These are phyloP conservation scores for Pilasporangium apinafurcum DNA, from an alignment of 352 stramenopile species.

Conservation along the genomic window DNA sequence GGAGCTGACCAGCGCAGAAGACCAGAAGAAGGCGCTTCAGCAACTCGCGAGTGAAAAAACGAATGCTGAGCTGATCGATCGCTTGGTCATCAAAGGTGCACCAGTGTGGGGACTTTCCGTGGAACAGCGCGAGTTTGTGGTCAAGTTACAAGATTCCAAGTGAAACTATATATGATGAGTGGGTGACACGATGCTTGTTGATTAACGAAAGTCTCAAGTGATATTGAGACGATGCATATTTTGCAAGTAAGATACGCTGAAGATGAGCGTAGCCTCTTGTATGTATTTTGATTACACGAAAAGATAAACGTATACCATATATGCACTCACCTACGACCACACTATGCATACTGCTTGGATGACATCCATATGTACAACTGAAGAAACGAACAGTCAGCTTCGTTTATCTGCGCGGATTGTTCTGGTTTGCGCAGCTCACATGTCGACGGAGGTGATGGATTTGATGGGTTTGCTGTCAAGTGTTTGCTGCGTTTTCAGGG, in stretches of 20 bases:
- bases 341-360: neutral
- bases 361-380: conserved; percentile 4
- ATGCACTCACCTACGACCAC: neutral
- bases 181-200: too few species aligned
- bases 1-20: conserved; percentile 21
- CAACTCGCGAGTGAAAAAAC: conserved; percentile 31
- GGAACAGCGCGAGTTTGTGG: conserved; percentile 66
- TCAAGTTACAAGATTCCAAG: conserved; percentile 28
- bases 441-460: conserved; percentile 7
- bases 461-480: conserved; percentile 4
- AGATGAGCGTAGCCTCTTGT: too few species aligned
- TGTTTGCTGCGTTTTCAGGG: too few species aligned
- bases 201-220: too few species aligned
- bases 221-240: too few species aligned
- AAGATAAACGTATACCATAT: conserved; percentile 1
- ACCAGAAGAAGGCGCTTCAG: conserved; percentile 30
- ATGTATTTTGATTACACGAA: too few species aligned
- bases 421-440: too few species aligned
- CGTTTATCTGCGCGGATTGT: too few species aligned
- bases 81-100: conserved; percentile 61
- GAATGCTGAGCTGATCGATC: conserved; percentile 41
- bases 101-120: conserved; percentile 74
- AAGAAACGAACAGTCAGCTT: too few species aligned
- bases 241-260: too few species aligned
- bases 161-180: conserved; percentile 4